A percentile compares a stretch with the other conserved stretches of the same genome.
phyloP scores from a whole-genome alignment of 352 stramenopile species.

The Peronospora farinosa region DNA sequence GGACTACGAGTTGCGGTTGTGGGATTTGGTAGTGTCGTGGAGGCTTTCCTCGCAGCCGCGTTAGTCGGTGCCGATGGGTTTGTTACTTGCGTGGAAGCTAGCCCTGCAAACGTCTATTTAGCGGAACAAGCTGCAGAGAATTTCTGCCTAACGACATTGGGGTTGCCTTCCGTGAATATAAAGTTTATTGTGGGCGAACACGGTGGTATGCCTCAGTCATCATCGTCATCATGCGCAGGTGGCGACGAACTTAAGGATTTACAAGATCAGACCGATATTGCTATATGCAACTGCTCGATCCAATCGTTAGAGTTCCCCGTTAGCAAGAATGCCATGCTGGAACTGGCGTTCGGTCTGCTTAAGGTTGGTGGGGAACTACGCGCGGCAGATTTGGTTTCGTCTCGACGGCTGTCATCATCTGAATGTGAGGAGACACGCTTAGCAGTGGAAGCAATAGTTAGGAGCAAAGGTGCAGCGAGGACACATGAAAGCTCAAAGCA shows the following conservation, averaged over 20 bases:
- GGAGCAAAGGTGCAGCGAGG: not conserved
- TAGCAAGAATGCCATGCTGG: slow-evolving; percentile 29
- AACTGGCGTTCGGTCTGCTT: slow-evolving; percentile 30
- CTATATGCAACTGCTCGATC: slow-evolving; percentile 49
- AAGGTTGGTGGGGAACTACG: slow-evolving; percentile 48
- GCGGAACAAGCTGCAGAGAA: slow-evolving; percentile 13
- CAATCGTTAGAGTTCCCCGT: slow-evolving; percentile 21
- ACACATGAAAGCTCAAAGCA: not conserved
- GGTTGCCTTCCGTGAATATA: slow-evolving; percentile 30
- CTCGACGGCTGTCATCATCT: slow-evolving; percentile 21
- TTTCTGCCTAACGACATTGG: slow-evolving; percentile 25
- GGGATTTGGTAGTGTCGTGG: slow-evolving; percentile 36
- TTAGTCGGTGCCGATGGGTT: slow-evolving; percentile 35
- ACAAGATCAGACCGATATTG: slow-evolving; percentile 23
- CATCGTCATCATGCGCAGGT: slow-evolving; percentile 4
- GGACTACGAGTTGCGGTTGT: slow-evolving; percentile 39
- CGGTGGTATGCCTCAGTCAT: slow-evolving; percentile 1
- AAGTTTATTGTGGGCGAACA: slow-evolving; percentile 25
- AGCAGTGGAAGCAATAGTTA: slow-evolving; percentile 9
- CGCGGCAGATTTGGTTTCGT: slow-evolving; percentile 24
- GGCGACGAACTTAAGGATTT: slow-evolving; percentile 9
- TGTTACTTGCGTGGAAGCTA: slow-evolving; percentile 42
- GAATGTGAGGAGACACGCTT: slow-evolving; percentile 20
- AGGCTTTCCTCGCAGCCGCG: slow-evolving; percentile 38
- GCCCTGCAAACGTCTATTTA: slow-evolving; percentile 11